A percentile compares a stretch with the other conserved stretches of the same genome.
These are phyloP conservation scores for Kurtzmaniella quercitrusa DNA, from an alignment of 1,139 yeast genomes.

Conservation along the genomic window DNA sequence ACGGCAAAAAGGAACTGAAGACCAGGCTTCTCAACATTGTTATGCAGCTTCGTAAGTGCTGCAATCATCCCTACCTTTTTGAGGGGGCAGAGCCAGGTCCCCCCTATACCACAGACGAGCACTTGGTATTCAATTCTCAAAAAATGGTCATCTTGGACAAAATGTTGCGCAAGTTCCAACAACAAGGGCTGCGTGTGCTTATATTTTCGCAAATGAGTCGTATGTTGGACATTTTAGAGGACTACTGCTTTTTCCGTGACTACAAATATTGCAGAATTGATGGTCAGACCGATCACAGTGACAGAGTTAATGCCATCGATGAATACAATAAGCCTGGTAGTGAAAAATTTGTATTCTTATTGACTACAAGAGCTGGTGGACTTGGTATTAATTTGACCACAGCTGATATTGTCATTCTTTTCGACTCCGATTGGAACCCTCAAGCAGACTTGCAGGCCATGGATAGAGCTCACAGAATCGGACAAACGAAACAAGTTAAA, in stretches of 20 bases:
- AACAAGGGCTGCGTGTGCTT: slow-evolving; percentile 82
- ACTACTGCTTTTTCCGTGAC: slow-evolving; percentile 81
- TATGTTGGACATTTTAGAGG: slow-evolving; percentile 85
- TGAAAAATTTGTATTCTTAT: slow-evolving; percentile 75
- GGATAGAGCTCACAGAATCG: slow-evolving; percentile 98
- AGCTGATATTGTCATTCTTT: slow-evolving; percentile 86
- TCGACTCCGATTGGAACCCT: slow-evolving; percentile 98
- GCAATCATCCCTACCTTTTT: slow-evolving; percentile 93
- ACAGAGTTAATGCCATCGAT: slow-evolving; percentile 87
- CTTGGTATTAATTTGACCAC: slow-evolving; percentile 90
- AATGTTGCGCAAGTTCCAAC: slow-evolving; percentile 64
- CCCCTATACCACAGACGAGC: slow-evolving; percentile 95
- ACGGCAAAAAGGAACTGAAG: slow-evolving; percentile 85
- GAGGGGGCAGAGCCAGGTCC: slow-evolving; percentile 99
- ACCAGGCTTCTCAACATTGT: slow-evolving; percentile 88
- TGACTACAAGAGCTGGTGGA: slow-evolving; percentile 99
- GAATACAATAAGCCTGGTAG: slow-evolving; percentile 83
- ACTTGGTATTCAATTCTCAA: slow-evolving; percentile 80
- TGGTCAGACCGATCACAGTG: slow-evolving; percentile 93
- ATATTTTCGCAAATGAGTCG: slow-evolving; percentile 96
- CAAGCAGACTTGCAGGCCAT: slow-evolving; percentile 98
- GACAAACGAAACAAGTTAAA: slow-evolving; percentile 93
- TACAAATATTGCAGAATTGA: slow-evolving; percentile 90
- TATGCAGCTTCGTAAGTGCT: slow-evolving; percentile 94
- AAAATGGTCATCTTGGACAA: slow-evolving; percentile 89